Conservation (phyloP, 2,329 filamentous ascomycete genomes). For the Phaeoacremonium minimum region DNA sequence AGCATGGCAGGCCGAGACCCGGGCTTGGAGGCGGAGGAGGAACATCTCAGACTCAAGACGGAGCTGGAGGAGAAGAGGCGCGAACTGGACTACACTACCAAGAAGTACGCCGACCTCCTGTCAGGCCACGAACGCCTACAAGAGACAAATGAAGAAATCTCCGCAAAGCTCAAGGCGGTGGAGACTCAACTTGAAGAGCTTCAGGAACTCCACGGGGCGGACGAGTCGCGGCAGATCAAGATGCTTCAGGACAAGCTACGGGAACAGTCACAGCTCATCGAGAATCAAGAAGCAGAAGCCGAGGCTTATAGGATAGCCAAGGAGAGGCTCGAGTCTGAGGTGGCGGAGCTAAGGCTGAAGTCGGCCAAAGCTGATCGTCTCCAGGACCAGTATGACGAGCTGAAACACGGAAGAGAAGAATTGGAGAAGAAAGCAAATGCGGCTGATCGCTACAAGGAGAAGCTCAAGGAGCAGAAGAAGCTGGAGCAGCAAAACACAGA, state of each 20-base stretch:
- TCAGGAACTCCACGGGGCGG: conserved; percentile 44
- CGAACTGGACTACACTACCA: conserved; percentile 44
- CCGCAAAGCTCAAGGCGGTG: conserved; percentile 57
- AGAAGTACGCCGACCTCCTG: conserved; percentile 54
- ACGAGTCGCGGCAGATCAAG: conserved; percentile 46
- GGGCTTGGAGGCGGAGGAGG: conserved; percentile 53
- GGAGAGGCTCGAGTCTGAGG: conserved; percentile 41
- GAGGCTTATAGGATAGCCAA: conserved; percentile 45
- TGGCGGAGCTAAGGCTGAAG: conserved; percentile 39
- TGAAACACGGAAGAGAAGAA: conserved; percentile 54
- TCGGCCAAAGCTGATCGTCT: conserved; percentile 46
- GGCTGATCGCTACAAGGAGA: conserved; percentile 58
- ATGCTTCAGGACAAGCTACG: conserved; percentile 53
- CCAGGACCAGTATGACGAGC: conserved; percentile 55
- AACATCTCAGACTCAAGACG: conserved; percentile 44
- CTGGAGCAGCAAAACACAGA: conserved; percentile 52
- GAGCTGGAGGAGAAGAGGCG: conserved; percentile 21
- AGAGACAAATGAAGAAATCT: conserved; percentile 60
- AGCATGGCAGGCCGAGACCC: conserved; percentile 36
- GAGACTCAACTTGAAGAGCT: conserved; percentile 48
- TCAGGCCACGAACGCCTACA: conserved; percentile 57
- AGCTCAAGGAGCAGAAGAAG: conserved; percentile 52
- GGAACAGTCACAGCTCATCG: conserved; percentile 69
- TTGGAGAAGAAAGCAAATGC: conserved; percentile 60
- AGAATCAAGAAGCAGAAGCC: conserved; percentile 62